These are phyloP conservation scores for Aurifilum marmelostoma DNA, from an alignment of 2,329 filamentous ascomycete species.

Conservation along the genomic window DNA sequence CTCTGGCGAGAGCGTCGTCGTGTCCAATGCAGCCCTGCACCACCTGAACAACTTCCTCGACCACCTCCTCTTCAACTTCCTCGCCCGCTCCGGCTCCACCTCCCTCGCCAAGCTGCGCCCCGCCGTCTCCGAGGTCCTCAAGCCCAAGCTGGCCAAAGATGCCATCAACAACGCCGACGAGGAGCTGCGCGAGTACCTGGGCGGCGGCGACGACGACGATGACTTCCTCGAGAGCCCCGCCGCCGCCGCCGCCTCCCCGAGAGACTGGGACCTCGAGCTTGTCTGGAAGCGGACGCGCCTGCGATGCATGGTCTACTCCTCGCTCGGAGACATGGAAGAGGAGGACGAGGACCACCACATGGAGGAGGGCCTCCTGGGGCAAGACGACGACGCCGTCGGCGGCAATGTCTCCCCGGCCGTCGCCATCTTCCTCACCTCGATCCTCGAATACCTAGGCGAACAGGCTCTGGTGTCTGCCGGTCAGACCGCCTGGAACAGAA, in stretches of 20 bases:
- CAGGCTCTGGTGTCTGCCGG: constrained; percentile 86
- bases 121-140: constrained; percentile 84
- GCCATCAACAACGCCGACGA: constrained; percentile 45
- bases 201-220: constrained; percentile 77
- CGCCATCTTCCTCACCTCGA: constrained; percentile 93
- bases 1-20: constrained; percentile 69
- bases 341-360: constrained; percentile 93
- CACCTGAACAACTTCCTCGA: constrained; percentile 93
- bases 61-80: constrained; percentile 87
- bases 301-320: constrained; percentile 97
- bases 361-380: constrained; percentile 74
- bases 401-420: constrained; percentile 84
- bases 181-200: constrained; percentile 78
- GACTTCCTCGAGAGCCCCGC: constrained; percentile 61
- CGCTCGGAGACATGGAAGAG: constrained; percentile 94
- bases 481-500: constrained; percentile 76
- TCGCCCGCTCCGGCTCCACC: constrained; percentile 79
- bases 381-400: constrained; percentile 60
- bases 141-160: constrained; percentile 82
- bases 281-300: constrained; percentile 93
- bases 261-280: constrained; percentile 85
- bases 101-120: constrained; percentile 74
- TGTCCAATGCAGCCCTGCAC: constrained; percentile 72
- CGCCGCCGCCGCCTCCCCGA: constrained; percentile 51
- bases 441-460: constrained; percentile 92